phyloP scores from a whole-genome alignment of 495 filamentous ascomycete species.

The Lepidopterella palustris region DNA sequence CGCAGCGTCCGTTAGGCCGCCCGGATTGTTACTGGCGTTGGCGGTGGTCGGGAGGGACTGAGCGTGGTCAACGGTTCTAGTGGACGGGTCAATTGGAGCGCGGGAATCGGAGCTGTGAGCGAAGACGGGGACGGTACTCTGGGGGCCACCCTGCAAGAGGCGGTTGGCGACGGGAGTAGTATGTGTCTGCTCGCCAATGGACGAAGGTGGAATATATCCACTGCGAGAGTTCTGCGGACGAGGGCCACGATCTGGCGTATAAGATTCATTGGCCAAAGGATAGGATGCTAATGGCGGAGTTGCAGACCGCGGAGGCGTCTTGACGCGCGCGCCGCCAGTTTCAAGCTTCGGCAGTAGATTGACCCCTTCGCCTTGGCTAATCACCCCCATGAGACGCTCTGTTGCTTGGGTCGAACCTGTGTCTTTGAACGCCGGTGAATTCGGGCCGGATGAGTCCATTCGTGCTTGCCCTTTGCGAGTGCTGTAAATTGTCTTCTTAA shows the following conservation, averaged over 20 bases:
- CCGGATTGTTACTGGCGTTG: background rate
- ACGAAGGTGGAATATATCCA: conserved; percentile 41
- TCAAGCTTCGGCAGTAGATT: conserved; percentile 13
- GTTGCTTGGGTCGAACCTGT: conserved; percentile 11
- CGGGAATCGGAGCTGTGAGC: background rate
- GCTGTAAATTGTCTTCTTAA: conserved; percentile 46
- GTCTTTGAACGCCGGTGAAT: conserved; percentile 21
- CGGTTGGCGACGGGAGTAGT: conserved; percentile 26
- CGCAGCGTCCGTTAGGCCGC: conserved; percentile 16
- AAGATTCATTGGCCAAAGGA: conserved; percentile 44
- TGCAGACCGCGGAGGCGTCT: conserved; percentile 38
- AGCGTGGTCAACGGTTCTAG: conserved; percentile 6
- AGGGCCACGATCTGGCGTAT: conserved; percentile 51
- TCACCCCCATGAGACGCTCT: conserved; percentile 22
- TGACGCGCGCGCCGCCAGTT: conserved; percentile 35
- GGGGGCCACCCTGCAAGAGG: conserved; percentile 12
- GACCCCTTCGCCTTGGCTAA: conserved; percentile 6
- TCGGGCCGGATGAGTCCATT: conserved; percentile 25
- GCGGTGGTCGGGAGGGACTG: conserved; percentile 9
- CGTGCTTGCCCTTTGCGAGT: conserved; percentile 26
- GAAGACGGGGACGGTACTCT: background rate
- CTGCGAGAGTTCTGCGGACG: conserved; percentile 40
- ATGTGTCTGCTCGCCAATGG: conserved; percentile 29
- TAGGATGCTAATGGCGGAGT: conserved; percentile 44
- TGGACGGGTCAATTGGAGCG: background rate